phyloP scores from a whole-genome alignment of 352 stramenopile genomes.

The Chrysophaeum taylorii region DNA sequence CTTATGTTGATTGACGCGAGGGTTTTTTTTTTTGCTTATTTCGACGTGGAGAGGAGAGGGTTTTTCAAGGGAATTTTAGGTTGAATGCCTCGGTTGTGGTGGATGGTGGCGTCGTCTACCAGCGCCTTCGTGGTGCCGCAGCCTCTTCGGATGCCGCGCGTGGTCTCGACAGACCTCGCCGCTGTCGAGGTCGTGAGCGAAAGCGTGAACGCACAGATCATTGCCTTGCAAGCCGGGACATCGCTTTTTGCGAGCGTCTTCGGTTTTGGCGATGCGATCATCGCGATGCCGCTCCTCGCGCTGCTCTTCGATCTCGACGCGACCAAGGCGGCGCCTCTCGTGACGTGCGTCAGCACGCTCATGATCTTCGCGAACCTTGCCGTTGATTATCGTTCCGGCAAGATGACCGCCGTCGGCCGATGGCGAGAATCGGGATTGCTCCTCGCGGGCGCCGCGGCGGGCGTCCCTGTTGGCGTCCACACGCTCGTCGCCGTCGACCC shows the following conservation, averaged over 20 bases:
- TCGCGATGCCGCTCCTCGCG: conserved; percentile 13
- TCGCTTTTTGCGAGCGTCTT: conserved; percentile 15
- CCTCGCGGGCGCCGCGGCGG: background rate
- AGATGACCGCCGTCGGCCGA: background rate
- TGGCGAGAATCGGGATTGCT: background rate
- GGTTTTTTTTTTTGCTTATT: no score
- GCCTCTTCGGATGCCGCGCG: no score
- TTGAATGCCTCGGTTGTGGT: no score
- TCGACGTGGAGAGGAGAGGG: no score
- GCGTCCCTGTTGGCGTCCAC: background rate
- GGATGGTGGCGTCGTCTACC: no score
- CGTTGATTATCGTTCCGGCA: background rate
- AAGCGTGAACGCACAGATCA: background rate
- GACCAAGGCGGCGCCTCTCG: background rate
- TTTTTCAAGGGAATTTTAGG: no score
- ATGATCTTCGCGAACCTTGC: background rate
- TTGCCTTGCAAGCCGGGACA: conserved; percentile 1
- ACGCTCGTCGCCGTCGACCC: background rate
- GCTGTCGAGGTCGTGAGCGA: no score
- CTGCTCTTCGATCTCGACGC: conserved; percentile 9
- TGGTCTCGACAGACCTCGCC: no score
- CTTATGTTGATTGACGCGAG: no score
- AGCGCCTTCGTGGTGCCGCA: no score
- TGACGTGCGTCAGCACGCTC: background rate
- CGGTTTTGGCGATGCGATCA: conserved; percentile 17